Conservation (phyloP, 1,284 basidiomycete genomes). For the Boletus sp. region DNA sequence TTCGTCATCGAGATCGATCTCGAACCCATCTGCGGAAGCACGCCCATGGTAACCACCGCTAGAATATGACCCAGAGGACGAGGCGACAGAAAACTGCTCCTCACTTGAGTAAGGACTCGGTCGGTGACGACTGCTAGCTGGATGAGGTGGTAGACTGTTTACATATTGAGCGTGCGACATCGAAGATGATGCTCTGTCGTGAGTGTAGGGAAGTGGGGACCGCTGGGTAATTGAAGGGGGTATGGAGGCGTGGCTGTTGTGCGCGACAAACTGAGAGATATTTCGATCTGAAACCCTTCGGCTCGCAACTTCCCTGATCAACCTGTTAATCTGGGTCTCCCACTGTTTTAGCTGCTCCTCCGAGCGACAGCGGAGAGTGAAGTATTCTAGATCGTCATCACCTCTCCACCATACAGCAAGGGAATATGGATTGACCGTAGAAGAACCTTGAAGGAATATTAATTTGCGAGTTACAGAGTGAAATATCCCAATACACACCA, state of each 20-base stretch:
- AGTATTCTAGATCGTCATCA: conserved; percentile 89
- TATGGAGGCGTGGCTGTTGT: conserved; percentile 28
- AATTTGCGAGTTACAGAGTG: conserved; percentile 2
- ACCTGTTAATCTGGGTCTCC: conserved; percentile 84
- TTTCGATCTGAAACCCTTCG: conserved; percentile 61
- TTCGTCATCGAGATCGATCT: conserved; percentile 65
- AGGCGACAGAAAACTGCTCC: conserved; percentile 33
- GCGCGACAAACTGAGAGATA: conserved; percentile 39
- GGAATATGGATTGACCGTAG: conserved; percentile 50
- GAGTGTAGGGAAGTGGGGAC: conserved; percentile 35
- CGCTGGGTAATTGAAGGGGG: conserved; percentile 27
- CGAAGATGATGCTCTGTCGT: conserved; percentile 43
- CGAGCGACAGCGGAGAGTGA: conserved; percentile 88
- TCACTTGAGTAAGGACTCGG: conserved; percentile 41
- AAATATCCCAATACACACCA: conserved; percentile 44
- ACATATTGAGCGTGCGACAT: conserved; percentile 30
- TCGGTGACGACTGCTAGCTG: conserved; percentile 38
- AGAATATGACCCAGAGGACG: conserved; percentile 36
- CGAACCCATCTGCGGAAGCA: conserved; percentile 62
- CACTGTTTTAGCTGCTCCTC: conserved; percentile 94
- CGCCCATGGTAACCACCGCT: conserved; percentile 52
- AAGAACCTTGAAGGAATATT: conserved; percentile 36
- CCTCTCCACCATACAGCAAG: conserved; percentile 93
- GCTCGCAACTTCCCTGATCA: conserved; percentile 71
- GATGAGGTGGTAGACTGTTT: conserved; percentile 35